Percentiles rank a stretch among this genome's conserved stretches.
phyloP scores from a whole-genome alignment of 2,329 filamentous ascomycete species.

The Moelleriella libera region DNA sequence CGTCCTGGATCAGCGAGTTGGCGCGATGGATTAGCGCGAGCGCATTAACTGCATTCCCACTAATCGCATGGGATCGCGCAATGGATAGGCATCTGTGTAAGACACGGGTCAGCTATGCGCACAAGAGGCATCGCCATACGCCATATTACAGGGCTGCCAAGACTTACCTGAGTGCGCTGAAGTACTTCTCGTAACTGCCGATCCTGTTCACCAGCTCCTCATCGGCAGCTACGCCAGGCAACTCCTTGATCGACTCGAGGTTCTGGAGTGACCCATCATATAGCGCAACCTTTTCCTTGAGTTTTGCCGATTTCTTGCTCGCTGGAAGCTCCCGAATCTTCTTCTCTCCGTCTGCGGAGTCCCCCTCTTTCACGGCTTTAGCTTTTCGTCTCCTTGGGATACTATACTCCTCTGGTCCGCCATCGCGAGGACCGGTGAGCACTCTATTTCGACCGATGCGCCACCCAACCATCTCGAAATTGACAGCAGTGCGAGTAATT shows the following conservation, averaged over 20 bases:
- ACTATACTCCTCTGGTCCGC: constrained; percentile 42
- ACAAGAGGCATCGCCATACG: not conserved
- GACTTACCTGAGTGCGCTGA: constrained; percentile 70
- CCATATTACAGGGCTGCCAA: not conserved
- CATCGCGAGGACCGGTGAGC: constrained; percentile 71
- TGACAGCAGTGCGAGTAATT: constrained; percentile 83
- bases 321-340: constrained; percentile 48
- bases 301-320: constrained; percentile 60
- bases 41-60: constrained; percentile 60
- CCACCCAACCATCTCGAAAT: constrained; percentile 90
- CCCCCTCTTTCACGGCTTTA: constrained; percentile 12
- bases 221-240: constrained; percentile 83
- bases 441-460: constrained; percentile 86
- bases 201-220: constrained; percentile 61
- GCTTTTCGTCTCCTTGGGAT: constrained; percentile 34
- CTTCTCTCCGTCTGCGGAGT: constrained; percentile 23
- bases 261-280: constrained; percentile 89
- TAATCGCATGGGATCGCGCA: constrained; percentile 67
- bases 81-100: constrained; percentile 60
- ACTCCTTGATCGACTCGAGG: constrained; percentile 75
- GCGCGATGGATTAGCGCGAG: constrained; percentile 74
- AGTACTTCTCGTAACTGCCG: constrained; percentile 68
- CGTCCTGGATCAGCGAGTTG: constrained; percentile 43
- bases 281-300: constrained; percentile 77
- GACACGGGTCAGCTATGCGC: not conserved